Evolutionary conservation across 2,329 filamentous ascomycete species (phyloP).

Genomic region (Emericellopsis atlantica): DNA sequence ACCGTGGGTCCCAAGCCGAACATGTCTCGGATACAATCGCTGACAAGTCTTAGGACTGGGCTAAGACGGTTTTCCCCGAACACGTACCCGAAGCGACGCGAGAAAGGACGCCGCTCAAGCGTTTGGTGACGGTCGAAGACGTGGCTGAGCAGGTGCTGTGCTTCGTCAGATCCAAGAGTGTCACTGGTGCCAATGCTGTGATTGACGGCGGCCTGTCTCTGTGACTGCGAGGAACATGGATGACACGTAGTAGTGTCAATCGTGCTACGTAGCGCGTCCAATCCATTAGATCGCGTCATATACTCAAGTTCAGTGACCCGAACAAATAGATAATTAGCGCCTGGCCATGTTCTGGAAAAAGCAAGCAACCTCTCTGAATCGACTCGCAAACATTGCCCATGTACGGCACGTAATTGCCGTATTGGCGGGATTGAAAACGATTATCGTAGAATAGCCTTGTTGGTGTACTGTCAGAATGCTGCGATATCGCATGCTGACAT

Average conservation of each 20-base stretch:
- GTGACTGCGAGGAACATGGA: not conserved
- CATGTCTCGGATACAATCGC: not conserved
- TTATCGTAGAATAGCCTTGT: too few relatives aligned
- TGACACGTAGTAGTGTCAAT: not conserved
- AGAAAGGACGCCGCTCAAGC: conserved; percentile 46
- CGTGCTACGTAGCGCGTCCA: too few relatives aligned
- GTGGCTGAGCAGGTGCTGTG: conserved; percentile 39
- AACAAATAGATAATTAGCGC: too few relatives aligned
- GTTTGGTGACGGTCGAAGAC: conserved; percentile 38
- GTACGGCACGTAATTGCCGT: too few relatives aligned
- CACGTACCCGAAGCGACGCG: conserved; percentile 42
- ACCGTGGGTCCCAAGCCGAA: conserved; percentile 21
- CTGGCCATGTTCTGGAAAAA: too few relatives aligned
- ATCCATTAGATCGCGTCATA: too few relatives aligned
- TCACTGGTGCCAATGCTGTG: conserved; percentile 38
- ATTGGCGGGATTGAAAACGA: too few relatives aligned
- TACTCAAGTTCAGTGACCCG: too few relatives aligned
- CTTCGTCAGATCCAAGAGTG: conserved; percentile 32
- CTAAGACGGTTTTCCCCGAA: conserved; percentile 36
- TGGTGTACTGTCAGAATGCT: too few relatives aligned
- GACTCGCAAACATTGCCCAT: too few relatives aligned
- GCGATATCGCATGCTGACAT: too few relatives aligned
- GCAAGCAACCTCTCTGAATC: too few relatives aligned
- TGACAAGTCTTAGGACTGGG: conserved; percentile 41
- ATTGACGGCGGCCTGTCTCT: conserved; percentile 22